phyloP scores from a whole-genome alignment of 345 rosid genomes.

The Passiflora organensis region DNA sequence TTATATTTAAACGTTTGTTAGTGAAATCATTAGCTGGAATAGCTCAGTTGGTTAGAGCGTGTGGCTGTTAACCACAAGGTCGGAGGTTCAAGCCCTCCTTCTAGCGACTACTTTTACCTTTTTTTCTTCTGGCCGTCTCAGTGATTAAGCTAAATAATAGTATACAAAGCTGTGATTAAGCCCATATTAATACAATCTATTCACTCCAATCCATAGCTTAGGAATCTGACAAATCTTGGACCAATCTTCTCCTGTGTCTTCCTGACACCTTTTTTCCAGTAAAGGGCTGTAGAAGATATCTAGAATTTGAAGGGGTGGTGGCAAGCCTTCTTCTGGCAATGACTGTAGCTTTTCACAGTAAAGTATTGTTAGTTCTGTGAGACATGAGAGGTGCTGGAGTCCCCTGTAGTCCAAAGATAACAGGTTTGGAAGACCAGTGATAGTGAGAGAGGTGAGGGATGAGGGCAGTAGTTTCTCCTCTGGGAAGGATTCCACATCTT shows the following conservation, averaged over 20 bases:
- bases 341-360: conserved; percentile 1
- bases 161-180: no score
- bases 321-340: conserved; percentile 10
- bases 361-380: not conserved
- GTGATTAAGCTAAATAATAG: not conserved
- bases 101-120: conserved; percentile 41
- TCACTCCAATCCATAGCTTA: not conserved
- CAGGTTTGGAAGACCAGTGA: conserved; percentile 8
- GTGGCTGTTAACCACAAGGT: conserved; percentile 73
- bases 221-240: conserved; percentile 10
- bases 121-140: no score
- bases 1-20: no score
- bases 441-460: conserved; percentile 8
- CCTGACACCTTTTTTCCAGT: conserved; percentile 13
- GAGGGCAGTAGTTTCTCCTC: conserved; percentile 6
- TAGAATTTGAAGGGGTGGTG: conserved; percentile 6
- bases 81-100: conserved; percentile 65
- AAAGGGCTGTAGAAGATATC: conserved; percentile 1
- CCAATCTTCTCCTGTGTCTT: conserved; percentile 14
- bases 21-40: no score
- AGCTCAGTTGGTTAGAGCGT: conserved; percentile 66
- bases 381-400: conserved; percentile 6
- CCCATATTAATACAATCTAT: no score
- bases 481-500: conserved; percentile 9
- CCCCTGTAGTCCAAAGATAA: not conserved